Base-by-base conservation (phyloP, 2,329 filamentous ascomycete species). In the Fonsecaea pedrosoi region DNA sequence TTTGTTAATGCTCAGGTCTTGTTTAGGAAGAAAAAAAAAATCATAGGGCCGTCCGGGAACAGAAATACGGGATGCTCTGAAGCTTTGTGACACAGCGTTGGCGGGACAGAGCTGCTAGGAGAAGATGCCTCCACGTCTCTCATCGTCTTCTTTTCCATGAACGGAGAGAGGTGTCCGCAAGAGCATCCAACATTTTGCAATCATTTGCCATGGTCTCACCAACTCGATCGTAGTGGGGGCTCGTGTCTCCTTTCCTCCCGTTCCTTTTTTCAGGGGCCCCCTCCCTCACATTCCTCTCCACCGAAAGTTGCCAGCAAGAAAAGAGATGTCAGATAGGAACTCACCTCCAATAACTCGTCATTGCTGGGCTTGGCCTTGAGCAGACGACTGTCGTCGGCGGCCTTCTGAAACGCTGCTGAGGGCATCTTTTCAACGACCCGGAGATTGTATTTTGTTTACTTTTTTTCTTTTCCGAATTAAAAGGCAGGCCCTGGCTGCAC, bases 311-410 rank as follows among this genome's bases (percentile, higher is more conserved):
- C 2, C 21, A 57, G 42, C 32, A 30, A 10, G n/a, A 13, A 57
- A 21, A 50, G 18, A 18, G 1, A 10, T 30, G 10, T 13, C 10
- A 67, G 10, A 54, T 38, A 25, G 25, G 34, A 4, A 64, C 67
- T 60, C 73, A 78, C 77, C 67, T 76, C 69, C 40, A 79, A 69
- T 48, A 79, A 68, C 60, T 79, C 77, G 57, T 77, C 75, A 64
- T 78, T 73, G 34, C 66, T 71, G 8, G 77, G 77, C 72, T 78
- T 78, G 6, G 71, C 69, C 64, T 76, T 74, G 60, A 79, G 73
- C 58, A 77, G 76, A 56, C 73, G 71, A 71, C 75, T 77, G 30
- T 74, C 74, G 32, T 74, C 72, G 53, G 76, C 71, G 32, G 77
- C 77, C 63, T 74, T 73, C 56, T 74, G 65, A 71, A 79, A 79